Evolutionary conservation across 768 basidiomycete species (phyloP), one percentile per base, ranked within the genome.

Genomic region (Tricholoma flavovirens): DNA sequence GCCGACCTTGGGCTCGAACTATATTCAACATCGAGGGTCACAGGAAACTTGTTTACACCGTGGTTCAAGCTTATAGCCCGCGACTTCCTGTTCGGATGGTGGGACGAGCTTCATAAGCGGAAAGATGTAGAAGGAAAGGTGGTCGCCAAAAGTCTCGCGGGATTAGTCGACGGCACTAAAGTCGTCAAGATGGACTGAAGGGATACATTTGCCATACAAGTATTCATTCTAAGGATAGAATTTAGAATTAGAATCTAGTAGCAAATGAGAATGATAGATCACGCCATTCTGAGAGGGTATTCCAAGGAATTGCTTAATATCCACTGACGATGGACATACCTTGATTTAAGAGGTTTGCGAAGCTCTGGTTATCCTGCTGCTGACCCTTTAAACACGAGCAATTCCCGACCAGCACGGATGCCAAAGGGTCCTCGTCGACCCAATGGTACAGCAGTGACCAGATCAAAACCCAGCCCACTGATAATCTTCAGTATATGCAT

Each of bases 41-140:
- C 64, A 96, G 93, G 72, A 55, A 91, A 91, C 69, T 83, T 81
- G 2, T 99, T 99, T 71, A 99, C 97, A 6, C 97, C 97, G 0
- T 99, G 97, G 97, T 99, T 99, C 84, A 92, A 94, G 71, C 84
- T 98, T 26, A 98, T 99, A 66, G 94, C 93, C 2, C 84, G 94
- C 3, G 93, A 98, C 69, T 96, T 96, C 72, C 79, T 99, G 42
- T 98, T 95, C 67, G 92, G 90, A 21, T 99, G 97, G 97, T 99
- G 97, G 97, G 93, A 97, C 65, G 87, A 89, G 58, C 83, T 99
- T 42, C 65, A 88, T 59, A 75, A 74, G 53, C 84, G 89, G 35
- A 83, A 76, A 67, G 75, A 76, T 58, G 60, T 57, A 11, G 64
- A 83, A 15, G 89, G 88, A 7, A 75, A 78, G 21, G 76, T 92